Conservation (phyloP, 1,139 yeast genomes). For the Kurtzmaniella quercitrusa region DNA sequence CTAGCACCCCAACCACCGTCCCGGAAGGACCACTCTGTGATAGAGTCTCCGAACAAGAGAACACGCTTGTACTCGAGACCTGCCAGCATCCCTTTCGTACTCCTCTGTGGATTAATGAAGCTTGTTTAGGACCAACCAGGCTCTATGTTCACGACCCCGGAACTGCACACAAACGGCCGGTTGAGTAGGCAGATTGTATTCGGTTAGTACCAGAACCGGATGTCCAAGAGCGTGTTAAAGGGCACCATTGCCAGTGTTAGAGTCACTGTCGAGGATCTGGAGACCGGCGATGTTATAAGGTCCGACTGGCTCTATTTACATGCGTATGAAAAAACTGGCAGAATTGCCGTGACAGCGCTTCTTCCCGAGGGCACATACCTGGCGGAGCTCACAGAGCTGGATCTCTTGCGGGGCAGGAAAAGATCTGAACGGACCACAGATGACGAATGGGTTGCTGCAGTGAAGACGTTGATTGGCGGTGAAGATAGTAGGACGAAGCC, state of each 20-base stretch:
- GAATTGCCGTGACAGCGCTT: conserved; percentile 1
- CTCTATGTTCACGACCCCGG: background rate
- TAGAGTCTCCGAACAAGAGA: background rate
- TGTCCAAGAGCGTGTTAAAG: background rate
- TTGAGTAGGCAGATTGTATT: background rate
- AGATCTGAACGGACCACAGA: conserved; percentile 1
- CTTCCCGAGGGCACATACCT: conserved; percentile 7
- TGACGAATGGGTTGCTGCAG: conserved; percentile 1
- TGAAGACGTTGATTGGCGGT: background rate
- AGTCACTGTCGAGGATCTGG: conserved; percentile 4
- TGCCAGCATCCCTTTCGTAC: background rate
- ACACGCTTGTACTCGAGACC: background rate
- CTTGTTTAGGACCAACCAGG: background rate
- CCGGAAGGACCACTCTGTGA: background rate
- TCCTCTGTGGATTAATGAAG: background rate
- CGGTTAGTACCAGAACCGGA: background rate
- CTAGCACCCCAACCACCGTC: background rate
- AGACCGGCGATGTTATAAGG: conserved; percentile 3
- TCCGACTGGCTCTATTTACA: conserved; percentile 2
- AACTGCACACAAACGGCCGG: background rate
- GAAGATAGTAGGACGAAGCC: background rate
- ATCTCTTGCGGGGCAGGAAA: background rate
- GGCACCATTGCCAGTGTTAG: conserved; percentile 4
- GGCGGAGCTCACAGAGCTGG: background rate
- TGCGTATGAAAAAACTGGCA: background rate